A percentile compares a stretch with the other conserved stretches of the same genome.
Conservation (phyloP, 73 alveolate genomes). For the Paramecium caudatum region DNA sequence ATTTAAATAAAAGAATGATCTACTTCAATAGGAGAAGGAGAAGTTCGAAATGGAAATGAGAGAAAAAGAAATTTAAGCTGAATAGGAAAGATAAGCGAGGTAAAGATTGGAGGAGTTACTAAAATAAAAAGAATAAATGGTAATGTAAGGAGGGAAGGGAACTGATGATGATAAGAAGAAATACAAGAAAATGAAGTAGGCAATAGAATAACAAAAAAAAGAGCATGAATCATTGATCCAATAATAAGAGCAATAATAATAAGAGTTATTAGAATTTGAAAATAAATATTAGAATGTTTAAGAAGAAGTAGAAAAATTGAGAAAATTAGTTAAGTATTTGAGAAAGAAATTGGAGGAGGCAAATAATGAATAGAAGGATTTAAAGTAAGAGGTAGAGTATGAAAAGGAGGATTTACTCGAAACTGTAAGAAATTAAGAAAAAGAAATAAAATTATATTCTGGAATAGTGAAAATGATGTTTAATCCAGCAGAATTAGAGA, state of each 20-base stretch:
- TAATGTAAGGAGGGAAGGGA: conserved; percentile 85
- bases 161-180: conserved; percentile 85
- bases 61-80: conserved; percentile 30
- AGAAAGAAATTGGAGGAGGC: conserved; percentile 67
- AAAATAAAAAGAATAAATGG: conserved; percentile 80
- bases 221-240: conserved; percentile 81
- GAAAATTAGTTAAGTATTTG: conserved; percentile 63
- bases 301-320: conserved; percentile 75
- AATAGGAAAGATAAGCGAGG: conserved; percentile 73
- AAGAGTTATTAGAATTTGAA: conserved; percentile 75
- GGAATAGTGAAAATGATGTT: conserved; percentile 72
- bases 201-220: conserved; percentile 79
- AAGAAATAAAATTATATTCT: conserved; percentile 73
- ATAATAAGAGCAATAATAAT: conserved; percentile 79
- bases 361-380: conserved; percentile 69
- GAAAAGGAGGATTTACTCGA: conserved; percentile 78
- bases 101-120: conserved; percentile 78
- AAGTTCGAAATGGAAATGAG: background rate
- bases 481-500: conserved; percentile 71
- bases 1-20: conserved; percentile 17
- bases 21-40: background rate
- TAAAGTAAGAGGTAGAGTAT: conserved; percentile 73
- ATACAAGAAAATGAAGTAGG: conserved; percentile 77
- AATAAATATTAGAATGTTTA: conserved; percentile 70
- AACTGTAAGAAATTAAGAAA: conserved; percentile 66